Evolutionary conservation across 305 asterid genomes (phyloP), one percentile per base, ranked within the genome.

Genomic region (Fraxinus velutina): DNA sequence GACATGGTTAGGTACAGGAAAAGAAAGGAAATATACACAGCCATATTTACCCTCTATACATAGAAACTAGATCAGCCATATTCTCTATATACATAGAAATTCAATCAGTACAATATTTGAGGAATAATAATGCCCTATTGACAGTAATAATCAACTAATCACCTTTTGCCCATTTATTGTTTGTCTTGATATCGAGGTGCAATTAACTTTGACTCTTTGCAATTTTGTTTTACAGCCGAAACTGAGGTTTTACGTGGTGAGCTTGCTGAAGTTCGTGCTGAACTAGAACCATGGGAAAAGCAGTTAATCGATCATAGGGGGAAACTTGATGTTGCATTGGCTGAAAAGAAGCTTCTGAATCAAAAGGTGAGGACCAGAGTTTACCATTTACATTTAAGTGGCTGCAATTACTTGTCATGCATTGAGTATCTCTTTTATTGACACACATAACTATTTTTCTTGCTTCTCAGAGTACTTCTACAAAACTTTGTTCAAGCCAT

Each of bases 251-350:
- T 92, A 83, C 91, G 92, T 55, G 73, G 78, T 78, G 97, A 96
- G 90, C 97, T 96, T 86, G 91, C 95, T 84, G 91, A 73, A 77
- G 97, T 94, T 80, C 98, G 99, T 79, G 79, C 90, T 36, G 90
- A 94, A 87, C 88, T 96, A 81, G 94, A 94, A 89, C 99, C 99
- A 19, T 96, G 99, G 99, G 99, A 96, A 86, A 92, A 91, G 82
- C 90, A 93, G 85, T 84, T 94, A 89, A 93, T 94, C 82, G 97
- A 94, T 84, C 95, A 93, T 74, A 89, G 88, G 78, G 98, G 97
- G 85, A 91, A 92, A 84, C 93, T 93, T 83, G 98, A 94, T 73
- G 97, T 96, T 82, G 97, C 97, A 82, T 87, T 92, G 37, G 83
- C 94, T 19, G 99, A 96, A 85, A 88, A 86, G 73, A 92, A 90